Conservation (phyloP, 257 asterid species). For the Solanum piurae region DNA sequence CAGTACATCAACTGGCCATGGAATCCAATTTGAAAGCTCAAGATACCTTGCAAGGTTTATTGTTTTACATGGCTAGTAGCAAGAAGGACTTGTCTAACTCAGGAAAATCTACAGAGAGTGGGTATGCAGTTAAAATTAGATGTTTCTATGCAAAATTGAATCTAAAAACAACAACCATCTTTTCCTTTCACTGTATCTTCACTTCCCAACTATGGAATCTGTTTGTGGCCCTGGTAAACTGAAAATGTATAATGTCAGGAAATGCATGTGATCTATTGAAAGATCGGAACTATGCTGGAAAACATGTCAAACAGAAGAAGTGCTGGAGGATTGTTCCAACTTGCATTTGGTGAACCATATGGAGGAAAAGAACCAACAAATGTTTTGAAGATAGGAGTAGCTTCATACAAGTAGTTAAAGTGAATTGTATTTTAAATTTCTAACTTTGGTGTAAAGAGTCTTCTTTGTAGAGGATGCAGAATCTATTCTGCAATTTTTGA, state of each 20-base stretch:
- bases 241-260: neutral
- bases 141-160: neutral
- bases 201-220: neutral
- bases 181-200: neutral
- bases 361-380: too few species aligned
- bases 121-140: neutral
- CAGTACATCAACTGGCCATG: neutral
- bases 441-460: neutral
- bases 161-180: neutral
- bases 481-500: neutral
- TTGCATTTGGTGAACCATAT: neutral
- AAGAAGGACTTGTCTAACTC: neutral
- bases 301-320: neutral
- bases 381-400: too few species aligned
- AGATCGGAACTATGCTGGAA: neutral
- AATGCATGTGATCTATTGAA: neutral
- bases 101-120: neutral
- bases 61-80: neutral
- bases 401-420: too few species aligned
- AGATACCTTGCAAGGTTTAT: neutral
- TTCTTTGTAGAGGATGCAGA: neutral
- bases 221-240: neutral
- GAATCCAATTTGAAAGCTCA: neutral
- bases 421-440: too few species aligned
- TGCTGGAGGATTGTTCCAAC: neutral